Conservation (phyloP, 495 filamentous ascomycete species). For the Choiromyces venosus region DNA sequence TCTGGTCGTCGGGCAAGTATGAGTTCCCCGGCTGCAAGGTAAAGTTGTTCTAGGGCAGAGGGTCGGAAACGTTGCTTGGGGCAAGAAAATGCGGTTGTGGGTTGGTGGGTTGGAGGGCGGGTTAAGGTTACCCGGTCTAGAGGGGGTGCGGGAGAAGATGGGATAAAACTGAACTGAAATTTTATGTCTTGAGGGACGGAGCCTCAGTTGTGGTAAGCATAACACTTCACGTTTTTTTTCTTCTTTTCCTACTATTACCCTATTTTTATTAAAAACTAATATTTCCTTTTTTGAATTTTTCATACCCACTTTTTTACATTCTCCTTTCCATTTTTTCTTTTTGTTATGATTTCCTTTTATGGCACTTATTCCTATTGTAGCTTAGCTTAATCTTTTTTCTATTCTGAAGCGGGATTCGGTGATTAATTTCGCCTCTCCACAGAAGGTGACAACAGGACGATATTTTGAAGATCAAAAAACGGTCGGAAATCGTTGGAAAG, state of each 20-base stretch:
- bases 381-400: background rate
- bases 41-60: conserved; percentile 1
- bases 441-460: background rate
- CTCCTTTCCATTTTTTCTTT: background rate
- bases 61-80: conserved; percentile 1
- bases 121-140: background rate
- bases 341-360: background rate
- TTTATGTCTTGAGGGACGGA: background rate
- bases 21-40: conserved; percentile 3
- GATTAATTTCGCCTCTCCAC: background rate
- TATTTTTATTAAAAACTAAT: background rate
- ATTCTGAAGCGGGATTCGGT: background rate
- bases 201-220: background rate
- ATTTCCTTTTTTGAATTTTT: background rate
- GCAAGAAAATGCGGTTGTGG: background rate
- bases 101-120: background rate
- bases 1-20: conserved; percentile 2
- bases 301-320: background rate
- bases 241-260: background rate
- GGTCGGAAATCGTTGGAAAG: background rate
- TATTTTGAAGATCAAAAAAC: background rate
- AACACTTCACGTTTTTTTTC: background rate
- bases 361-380: background rate
- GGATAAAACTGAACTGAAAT: background rate
- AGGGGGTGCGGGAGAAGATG: background rate